Evolutionary conservation across 106 monocot genomes (phyloP).

Genomic region (Dactylorhiza incarnata): DNA sequence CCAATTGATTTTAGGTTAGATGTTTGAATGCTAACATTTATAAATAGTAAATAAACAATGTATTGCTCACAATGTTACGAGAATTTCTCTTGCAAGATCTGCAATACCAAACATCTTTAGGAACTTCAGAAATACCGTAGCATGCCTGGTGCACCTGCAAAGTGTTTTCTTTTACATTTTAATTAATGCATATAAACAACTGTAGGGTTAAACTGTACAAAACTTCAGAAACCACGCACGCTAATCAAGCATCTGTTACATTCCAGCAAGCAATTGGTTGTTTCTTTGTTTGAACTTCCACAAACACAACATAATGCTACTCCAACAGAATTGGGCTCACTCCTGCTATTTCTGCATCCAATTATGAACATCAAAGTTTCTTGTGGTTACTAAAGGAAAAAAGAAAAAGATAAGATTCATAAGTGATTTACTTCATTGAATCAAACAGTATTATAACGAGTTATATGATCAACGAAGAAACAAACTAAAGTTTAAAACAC

Average conservation of each 20-base stretch:
- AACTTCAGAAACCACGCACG: conserved; percentile 22
- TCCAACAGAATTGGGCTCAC: conserved; percentile 20
- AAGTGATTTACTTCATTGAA: too few species aligned
- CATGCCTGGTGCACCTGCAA: conserved; percentile 89
- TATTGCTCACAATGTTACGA: conserved; percentile 48
- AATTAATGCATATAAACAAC: neutral
- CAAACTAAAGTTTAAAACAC: too few species aligned
- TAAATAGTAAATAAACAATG: neutral
- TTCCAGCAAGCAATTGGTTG: conserved; percentile 45
- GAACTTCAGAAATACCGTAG: conserved; percentile 75
- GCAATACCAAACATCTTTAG: conserved; percentile 64
- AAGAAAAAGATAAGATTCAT: too few species aligned
- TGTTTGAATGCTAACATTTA: too few species aligned
- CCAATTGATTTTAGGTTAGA: too few species aligned
- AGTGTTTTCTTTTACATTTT: conserved; percentile 5
- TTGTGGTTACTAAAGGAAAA: neutral
- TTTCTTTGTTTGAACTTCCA: conserved; percentile 64
- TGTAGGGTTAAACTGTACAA: neutral
- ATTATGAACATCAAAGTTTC: neutral
- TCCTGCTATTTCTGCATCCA: conserved; percentile 18
- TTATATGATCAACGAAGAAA: neutral
- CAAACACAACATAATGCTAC: conserved; percentile 86
- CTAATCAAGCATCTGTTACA: conserved; percentile 62
- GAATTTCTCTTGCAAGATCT: conserved; percentile 68
- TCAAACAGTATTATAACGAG: neutral